Conservation (phyloP, 2,329 filamentous ascomycete species). For the Alternaria brassicicola region DNA sequence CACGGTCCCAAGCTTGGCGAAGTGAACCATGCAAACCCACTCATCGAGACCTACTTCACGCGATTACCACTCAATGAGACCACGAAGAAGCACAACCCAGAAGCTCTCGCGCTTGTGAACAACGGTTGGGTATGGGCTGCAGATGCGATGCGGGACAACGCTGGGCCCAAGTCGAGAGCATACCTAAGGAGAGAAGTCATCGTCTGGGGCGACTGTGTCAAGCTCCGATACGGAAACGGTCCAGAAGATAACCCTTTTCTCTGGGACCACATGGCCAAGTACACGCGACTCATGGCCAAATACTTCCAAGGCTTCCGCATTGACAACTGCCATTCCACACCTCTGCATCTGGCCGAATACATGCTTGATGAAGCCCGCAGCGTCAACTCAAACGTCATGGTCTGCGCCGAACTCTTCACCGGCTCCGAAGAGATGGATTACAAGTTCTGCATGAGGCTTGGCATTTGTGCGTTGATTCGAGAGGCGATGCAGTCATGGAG, state of each 20-base stretch:
- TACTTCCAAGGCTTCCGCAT: slow-evolving; percentile 96
- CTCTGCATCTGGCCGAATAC: slow-evolving; percentile 90
- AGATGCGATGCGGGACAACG: slow-evolving; percentile 91
- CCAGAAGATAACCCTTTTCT: slow-evolving; percentile 88
- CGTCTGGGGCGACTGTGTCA: slow-evolving; percentile 98
- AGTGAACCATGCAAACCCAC: slow-evolving; percentile 75
- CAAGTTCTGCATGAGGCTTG: slow-evolving; percentile 90
- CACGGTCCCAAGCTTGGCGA: slow-evolving; percentile 86
- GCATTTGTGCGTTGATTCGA: slow-evolving; percentile 87
- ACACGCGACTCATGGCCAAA: slow-evolving; percentile 89
- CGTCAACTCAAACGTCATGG: slow-evolving; percentile 84
- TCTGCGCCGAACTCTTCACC: slow-evolving; percentile 94
- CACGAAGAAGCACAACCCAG: slow-evolving; percentile 76
- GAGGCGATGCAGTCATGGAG: slow-evolving; percentile 99
- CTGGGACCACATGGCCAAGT: slow-evolving; percentile 95
- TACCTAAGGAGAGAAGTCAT: slow-evolving; percentile 97
- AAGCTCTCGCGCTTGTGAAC: slow-evolving; percentile 83
- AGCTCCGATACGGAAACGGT: slow-evolving; percentile 83
- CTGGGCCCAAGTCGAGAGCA: slow-evolving; percentile 85
- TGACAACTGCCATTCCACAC: slow-evolving; percentile 97
- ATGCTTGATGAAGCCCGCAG: slow-evolving; percentile 91
- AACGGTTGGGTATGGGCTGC: slow-evolving; percentile 99
- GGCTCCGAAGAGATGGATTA: slow-evolving; percentile 97
- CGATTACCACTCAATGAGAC: slow-evolving; percentile 78
- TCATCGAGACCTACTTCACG: slow-evolving; percentile 96